These are phyloP conservation scores for Friedmanniomyces simplex DNA, from an alignment of 495 filamentous ascomycete genomes.

Conservation along the genomic window DNA sequence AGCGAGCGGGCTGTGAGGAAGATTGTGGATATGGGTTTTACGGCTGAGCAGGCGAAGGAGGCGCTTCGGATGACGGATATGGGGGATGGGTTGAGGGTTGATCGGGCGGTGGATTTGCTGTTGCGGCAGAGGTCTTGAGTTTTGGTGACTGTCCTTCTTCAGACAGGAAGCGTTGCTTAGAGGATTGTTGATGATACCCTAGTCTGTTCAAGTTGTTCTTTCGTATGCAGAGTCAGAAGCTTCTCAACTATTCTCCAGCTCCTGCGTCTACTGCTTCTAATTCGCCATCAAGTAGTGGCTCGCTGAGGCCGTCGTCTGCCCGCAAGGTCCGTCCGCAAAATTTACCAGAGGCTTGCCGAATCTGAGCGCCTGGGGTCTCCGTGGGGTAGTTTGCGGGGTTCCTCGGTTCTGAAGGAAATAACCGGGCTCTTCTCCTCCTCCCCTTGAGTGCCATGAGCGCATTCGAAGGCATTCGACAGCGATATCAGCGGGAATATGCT, in stretches of 20 bases:
- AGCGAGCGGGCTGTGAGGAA: constrained; percentile 31
- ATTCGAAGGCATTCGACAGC: too few relatives aligned
- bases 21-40: constrained; percentile 37
- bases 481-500: not conserved
- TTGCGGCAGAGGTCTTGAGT: constrained; percentile 18
- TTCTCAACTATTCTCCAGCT: not conserved
- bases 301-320: too few relatives aligned
- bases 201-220: not conserved
- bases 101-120: constrained; percentile 34
- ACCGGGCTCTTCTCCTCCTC: not conserved
- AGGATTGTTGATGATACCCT: not conserved
- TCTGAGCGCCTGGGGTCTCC: not conserved
- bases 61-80: constrained; percentile 33
- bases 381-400: not conserved
- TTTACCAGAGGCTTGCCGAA: not conserved
- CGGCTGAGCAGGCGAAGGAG: constrained; percentile 27
- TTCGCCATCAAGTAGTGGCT: too few relatives aligned
- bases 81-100: constrained; percentile 32
- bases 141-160: too few relatives aligned
- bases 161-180: not conserved
- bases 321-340: too few relatives aligned
- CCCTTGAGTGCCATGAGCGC: too few relatives aligned
- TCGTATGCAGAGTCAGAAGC: not conserved
- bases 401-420: not conserved
- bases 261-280: too few relatives aligned